Base-by-base conservation (phyloP, 106 monocot species). In the Phalaenopsis aphrodite region DNA sequence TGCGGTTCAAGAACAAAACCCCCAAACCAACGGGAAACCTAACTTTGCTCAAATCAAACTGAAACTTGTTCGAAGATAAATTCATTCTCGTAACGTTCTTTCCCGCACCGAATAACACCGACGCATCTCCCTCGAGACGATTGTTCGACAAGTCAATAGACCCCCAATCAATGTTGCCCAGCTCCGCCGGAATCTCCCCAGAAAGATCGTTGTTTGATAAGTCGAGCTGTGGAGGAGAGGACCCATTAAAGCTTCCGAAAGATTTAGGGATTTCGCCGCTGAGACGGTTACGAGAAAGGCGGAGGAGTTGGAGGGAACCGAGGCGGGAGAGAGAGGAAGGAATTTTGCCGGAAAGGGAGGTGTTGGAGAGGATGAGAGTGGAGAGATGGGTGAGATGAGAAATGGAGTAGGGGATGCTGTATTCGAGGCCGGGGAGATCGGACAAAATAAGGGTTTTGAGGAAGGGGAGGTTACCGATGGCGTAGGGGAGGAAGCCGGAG, bases 221-320 rank as follows among this genome's bases (percentile, higher is more conserved):
- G 41, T 65, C 23, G 19, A 87, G 82, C 4, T 71, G 58, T 0
- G 77, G 69, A 1, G 71, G 18, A 1, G 66, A 38, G 8, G 3
- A 3, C 0, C 4, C 47, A 11, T 36, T 43, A 24, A 87, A 82
- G 5, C 6, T 52, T 1, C 80, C 82, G 73, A 85, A 78, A 23
- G 82, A 55, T 56, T 38, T 68, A 8, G 88, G 88, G 30, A 88
- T 84, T 56, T 71, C 0, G 3, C 93, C 90, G 65, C 79, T 83
- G 30, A 93, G 86, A 4, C 45, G 75, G 83, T 90, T 90, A 71
- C 81, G 79, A 64, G 80, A 78, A 38, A 45, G 6, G 43, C 43
- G 43, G 43, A 45, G 43, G 43, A 88, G 49, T 55, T 82, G 69
- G 75, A 93, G n/a, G 41, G 12, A 14, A 17, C 0, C 10, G 45